phyloP scores from a whole-genome alignment of 768 basidiomycete species.

The Termitomyces sp. region DNA sequence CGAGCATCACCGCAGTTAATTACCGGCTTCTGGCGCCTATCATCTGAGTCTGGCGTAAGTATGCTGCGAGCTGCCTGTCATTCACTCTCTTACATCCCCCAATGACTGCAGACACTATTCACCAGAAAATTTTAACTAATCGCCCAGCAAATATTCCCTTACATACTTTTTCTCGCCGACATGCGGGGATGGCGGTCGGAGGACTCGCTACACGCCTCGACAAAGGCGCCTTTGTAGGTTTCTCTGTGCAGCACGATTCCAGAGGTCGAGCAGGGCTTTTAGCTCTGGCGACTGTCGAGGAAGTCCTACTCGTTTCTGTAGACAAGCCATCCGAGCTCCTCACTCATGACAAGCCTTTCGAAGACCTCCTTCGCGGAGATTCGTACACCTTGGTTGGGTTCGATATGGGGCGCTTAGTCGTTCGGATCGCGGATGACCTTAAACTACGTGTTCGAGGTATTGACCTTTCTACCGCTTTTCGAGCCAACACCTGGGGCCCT shows the following conservation, averaged over 20 bases:
- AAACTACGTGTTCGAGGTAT: conserved; percentile 31
- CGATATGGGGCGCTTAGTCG: conserved; percentile 32
- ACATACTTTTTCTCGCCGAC: conserved; percentile 11
- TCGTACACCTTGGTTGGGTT: conserved; percentile 32
- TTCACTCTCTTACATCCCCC: neutral
- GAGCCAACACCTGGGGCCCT: conserved; percentile 18
- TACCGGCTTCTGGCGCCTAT: conserved; percentile 4
- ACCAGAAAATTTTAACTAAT: conserved; percentile 11
- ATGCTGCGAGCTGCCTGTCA: neutral
- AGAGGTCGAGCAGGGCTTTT: conserved; percentile 8
- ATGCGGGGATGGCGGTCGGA: conserved; percentile 13
- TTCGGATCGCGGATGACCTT: conserved; percentile 29
- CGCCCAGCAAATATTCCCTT: conserved; percentile 5
- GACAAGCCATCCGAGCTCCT: conserved; percentile 10
- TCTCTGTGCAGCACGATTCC: conserved; percentile 9
- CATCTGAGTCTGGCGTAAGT: neutral
- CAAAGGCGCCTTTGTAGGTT: conserved; percentile 6
- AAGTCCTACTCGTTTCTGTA: conserved; percentile 11
- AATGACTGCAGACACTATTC: conserved; percentile 5
- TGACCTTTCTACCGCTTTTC: conserved; percentile 34
- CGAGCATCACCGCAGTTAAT: neutral
- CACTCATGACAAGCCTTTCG: conserved; percentile 13
- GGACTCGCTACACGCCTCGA: neutral
- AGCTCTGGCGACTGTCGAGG: conserved; percentile 15
- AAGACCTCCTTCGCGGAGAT: conserved; percentile 19